Base-by-base conservation (phyloP, 2,329 filamentous ascomycete species). In the Albifimbria verrucaria region DNA sequence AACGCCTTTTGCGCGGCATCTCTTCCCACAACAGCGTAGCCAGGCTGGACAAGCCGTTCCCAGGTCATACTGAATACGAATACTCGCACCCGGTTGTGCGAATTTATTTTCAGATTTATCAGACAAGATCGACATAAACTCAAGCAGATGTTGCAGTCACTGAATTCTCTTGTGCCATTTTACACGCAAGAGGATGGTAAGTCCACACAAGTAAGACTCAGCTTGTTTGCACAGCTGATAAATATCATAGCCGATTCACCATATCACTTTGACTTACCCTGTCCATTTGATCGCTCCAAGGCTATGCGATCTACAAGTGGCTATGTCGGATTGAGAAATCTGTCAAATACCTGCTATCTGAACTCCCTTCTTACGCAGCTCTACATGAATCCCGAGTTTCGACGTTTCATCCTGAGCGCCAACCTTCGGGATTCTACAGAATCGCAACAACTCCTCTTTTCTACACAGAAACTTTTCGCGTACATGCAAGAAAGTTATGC, bases 271-370 rank as follows among this genome's bases (percentile, higher is more conserved):
- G 82, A 89, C 1, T 72, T 88, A 3, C 73, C 73, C 4, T 81
- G 77, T 63, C 70, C 76, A 46, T 87, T 89, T 56, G 89, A 93
- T 49, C 79, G 86, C 28, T 71, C 71, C 39, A 86, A 82, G 62
- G 81, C 84, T 17, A 80, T 95, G n/a, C 85, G 91, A 56, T 85
- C 90, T 2, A 72, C 82, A 1, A 89, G 89, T 57, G 92, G 91
- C 20, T 96, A 96, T 66, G 85, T 89, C n/a, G 94, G 94, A 1
- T 72, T 99, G n/a, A 82, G 82, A 52, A 99, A 99, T 63, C 80
- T 97, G 17, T 94, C 91, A 10, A 96, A 97, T 66, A 97, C 95
- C 1, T 99, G 94, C 71, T 99, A 99, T 67, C 81, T 97, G 66
- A 99, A 99, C 68, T 97, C 94, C 1, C 77, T 99, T 1, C 80